Evolutionary conservation across 2,329 filamentous ascomycete species (phyloP), one percentile per base, ranked within the genome.

Genomic region (Curvularia eragrostidis): DNA sequence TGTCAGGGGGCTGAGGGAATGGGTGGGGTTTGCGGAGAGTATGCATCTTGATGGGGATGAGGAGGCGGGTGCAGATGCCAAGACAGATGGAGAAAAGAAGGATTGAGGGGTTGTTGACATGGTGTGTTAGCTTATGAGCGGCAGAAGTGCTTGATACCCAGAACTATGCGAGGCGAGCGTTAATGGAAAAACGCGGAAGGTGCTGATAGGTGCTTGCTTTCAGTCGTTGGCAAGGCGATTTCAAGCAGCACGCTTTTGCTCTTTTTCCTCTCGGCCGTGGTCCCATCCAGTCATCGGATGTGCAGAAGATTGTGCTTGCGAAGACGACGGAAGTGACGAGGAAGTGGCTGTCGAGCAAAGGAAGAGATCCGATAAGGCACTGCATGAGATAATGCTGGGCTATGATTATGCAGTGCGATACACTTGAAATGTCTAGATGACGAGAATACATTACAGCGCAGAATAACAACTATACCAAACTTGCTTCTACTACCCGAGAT

Each of bases 1-100:
- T 73, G 81, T 91, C 4, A 89, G 89, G 72, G 87, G 89, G 0
- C 79, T 96, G 42, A 84, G 89, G 64, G 93, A 97, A 76, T 97
- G 93, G 92, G 81, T 96, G 56, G 81, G 82, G 10, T 86, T 93
- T 73, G 86, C 92, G 10, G 85, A 89, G 63, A 83, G 84, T n/a
- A 70, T 75, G 68, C 74, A 76, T 64, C 57, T 54, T 28, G 68
- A 72, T 10, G 65, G 59, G 1, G 65, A 68, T 1, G 68, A 59
- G 0, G 58, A 59, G 3, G 44, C 48, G 3, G 43, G 52, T 13
- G 46, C 44, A 10, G 46, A 18, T 42, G 50, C 50, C 18, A 48
- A 39, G 38, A 47, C 34, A 2, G n/a, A 15, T 4, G 41, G 9
- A 30, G 15, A 30, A 12, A 44, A 54, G 23, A 57, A 39, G 18